Evolutionary conservation across 441 rosid species (phyloP).

Genomic region (Croton setiger): DNA sequence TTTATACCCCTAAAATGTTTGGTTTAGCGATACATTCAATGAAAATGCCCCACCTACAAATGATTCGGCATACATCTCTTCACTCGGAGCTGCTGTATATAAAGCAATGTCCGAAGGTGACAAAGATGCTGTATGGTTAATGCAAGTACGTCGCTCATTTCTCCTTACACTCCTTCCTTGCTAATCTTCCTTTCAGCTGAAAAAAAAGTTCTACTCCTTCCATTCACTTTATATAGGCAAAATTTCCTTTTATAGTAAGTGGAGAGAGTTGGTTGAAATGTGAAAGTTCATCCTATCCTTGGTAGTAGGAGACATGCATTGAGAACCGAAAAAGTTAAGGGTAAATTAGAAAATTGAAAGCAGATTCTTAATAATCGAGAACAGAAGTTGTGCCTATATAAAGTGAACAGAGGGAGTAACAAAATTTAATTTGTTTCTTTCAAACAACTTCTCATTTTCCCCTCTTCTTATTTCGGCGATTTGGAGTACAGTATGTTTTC

Average conservation of each 20-base stretch:
- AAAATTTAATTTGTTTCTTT: neutral
- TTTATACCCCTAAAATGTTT: constrained; percentile 17
- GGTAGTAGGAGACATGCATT: too few species aligned
- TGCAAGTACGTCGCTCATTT: constrained; percentile 68
- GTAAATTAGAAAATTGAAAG: too few species aligned
- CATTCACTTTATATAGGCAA: too few species aligned
- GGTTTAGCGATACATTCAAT: constrained; percentile 90
- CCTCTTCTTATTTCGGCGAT: neutral
- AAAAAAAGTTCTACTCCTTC: neutral
- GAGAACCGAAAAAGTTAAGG: too few species aligned
- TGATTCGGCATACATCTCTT: constrained; percentile 72
- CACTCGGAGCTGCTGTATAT: constrained; percentile 87
- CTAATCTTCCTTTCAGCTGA: neutral
- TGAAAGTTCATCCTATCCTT: too few species aligned
- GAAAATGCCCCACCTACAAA: constrained; percentile 91
- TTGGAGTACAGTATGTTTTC: constrained; percentile 7
- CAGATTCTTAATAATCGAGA: too few species aligned
- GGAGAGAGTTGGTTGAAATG: too few species aligned
- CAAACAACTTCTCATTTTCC: neutral
- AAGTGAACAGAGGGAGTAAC: too few species aligned
- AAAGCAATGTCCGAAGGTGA: constrained; percentile 94
- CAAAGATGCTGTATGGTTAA: constrained; percentile 92
- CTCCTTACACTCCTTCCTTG: neutral
- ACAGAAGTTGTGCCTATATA: too few species aligned
- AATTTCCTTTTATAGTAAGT: too few species aligned